Evolutionary conservation across 2,329 filamentous ascomycete genomes (phyloP), one percentile per base, ranked within the genome.

Genomic region (Blastomyces percursus): DNA sequence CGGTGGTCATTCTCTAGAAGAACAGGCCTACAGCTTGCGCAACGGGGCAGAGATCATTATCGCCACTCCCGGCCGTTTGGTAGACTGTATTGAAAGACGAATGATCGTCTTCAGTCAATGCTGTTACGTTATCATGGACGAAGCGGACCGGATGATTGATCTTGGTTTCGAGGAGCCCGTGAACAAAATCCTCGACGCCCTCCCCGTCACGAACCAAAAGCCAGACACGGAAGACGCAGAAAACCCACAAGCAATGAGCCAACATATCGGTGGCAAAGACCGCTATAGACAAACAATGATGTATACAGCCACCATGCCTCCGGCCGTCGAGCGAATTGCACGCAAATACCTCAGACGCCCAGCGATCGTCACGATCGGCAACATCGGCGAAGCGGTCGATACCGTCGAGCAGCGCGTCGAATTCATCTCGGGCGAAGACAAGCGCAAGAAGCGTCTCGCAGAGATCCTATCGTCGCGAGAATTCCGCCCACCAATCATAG

Each of bases 291-390:
- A 99, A 76, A 99, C 94, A 0, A 99, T 99, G 94, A 99, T 99
- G 94, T 99, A 97, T 84, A 97, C 94, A 67, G 94, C 94, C 61
- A 99, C 94, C 35, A 99, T 99, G 94, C 92, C 94, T 1, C 79
- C 89, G 0, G 85, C 89, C 0, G 90, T 99, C 19, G 94, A 99
- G 74, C 89, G 90, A 66, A 97, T 99, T 66, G 94, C 94, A n/a
- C 88, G 92, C 70, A 96, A 96, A 73, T 99, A 99, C 72, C 85
- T 97, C 19, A 89, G 93, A 0, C 86, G 94, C 14, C 94, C 94
- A 0, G 94, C 94, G 24, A 94, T 92, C 59, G 91, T 96, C 48
- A 96, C 89, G 0, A 97, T 99, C 66, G 94, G 94, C 66, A 96
- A 95, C 71, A 85, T 87, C 1, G 94, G 94, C 70, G 93, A 99